Base-by-base conservation (phyloP, 179 eudicot species). In the Sideroxylon spinosum region DNA sequence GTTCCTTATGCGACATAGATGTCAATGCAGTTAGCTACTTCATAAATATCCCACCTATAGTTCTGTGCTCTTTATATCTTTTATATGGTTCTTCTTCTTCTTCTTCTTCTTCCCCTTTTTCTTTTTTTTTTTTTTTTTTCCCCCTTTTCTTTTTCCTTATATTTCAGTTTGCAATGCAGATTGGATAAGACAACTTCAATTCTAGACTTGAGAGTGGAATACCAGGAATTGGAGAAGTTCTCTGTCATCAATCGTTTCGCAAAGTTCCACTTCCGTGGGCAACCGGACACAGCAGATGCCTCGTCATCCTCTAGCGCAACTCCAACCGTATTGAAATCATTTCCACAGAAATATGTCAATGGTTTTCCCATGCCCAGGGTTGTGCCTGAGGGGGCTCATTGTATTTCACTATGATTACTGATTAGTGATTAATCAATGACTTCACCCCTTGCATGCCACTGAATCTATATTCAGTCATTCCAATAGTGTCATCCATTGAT, bases 201-300 rank as follows among this genome's bases (percentile, higher is more conserved):
- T 68, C 25, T 49, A 48, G 89, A 88, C 60, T 2, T 80, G n/a
- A 81, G 69, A 76, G 66, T 84, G 78, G 91, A 84, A 57, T 61
- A 11, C 77, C 84, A 79, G 75, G 87, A 88, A 19, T 61, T 86
- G 78, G 91, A 88, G 80, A 86, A 81, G 25, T 84, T 84, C 62
- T 84, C 86, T 0, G 56, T 82, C 59, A 81, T 79, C 69, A 88
- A 86, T 72, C 87, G 89, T 16, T 86, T 86, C 23, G 91, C 86
- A 23, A 88, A 76, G 81, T 86, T 84, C 64, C 91, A 86, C 73
- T 22, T 63, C 62, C 75, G 82, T 65, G 85, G 85, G 1, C 75
- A 70, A 48, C 48, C 71, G 22, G 73, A 53, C 69, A 28, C 77
- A 22, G 79, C 66, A 56, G 85, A 81, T 63, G 68, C 80, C 37